phyloP scores from a whole-genome alignment of 2,329 filamentous ascomycete genomes.

The Tolypocladium guangdongense region DNA sequence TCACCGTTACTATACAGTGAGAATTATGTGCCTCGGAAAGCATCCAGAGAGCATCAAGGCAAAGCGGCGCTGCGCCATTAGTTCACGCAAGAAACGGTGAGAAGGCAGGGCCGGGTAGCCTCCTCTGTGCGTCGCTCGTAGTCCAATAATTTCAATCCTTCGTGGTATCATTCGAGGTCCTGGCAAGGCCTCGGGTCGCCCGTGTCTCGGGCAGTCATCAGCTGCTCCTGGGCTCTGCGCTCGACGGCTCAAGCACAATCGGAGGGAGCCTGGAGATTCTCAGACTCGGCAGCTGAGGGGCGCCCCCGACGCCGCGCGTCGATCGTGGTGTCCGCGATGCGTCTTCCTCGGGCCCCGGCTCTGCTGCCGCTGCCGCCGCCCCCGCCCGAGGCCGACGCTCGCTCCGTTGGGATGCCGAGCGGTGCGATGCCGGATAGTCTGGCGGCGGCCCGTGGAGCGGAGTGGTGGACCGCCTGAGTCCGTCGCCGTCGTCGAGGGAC shows the following conservation, averaged over 20 bases:
- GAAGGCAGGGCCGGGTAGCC: background rate
- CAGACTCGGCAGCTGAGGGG: constrained; percentile 42
- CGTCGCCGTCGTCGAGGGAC: constrained; percentile 28
- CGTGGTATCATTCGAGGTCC: background rate
- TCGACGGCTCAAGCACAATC: constrained; percentile 25
- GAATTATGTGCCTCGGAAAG: background rate
- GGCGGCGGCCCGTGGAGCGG: constrained; percentile 39
- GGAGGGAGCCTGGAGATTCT: constrained; percentile 38
- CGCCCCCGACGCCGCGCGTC: constrained; percentile 24
- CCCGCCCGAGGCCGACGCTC: background rate
- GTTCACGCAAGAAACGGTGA: background rate
- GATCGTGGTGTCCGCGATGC: constrained; percentile 8
- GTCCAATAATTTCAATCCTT: background rate
- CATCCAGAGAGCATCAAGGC: background rate
- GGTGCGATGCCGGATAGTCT: constrained; percentile 33
- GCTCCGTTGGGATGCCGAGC: constrained; percentile 14
- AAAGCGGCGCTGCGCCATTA: background rate
- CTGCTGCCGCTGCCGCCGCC: constrained; percentile 3
- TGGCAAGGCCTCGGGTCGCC: background rate
- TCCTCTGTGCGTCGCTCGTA: background rate
- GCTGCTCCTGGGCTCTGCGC: background rate
- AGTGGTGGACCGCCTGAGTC: constrained; percentile 27
- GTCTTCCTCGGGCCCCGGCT: constrained; percentile 1
- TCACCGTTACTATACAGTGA: background rate
- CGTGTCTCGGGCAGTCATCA: background rate